Conservation (phyloP, 768 basidiomycete genomes). For the Porphyrellus cyaneotinctus region DNA sequence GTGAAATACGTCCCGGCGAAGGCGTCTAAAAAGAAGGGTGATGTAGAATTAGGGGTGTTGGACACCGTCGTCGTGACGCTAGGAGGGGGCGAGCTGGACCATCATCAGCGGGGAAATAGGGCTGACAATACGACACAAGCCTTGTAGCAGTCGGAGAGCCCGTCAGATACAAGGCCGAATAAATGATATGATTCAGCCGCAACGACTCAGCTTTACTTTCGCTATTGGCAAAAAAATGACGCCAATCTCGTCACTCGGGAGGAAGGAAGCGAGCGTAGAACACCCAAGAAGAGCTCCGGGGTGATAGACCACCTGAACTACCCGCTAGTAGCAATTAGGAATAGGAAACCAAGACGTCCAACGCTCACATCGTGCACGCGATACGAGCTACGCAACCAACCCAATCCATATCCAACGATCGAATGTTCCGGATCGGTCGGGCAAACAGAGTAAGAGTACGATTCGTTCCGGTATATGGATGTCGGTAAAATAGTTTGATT, state of each 20-base stretch:
- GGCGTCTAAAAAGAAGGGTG: conserved; percentile 17
- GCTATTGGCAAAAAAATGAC: conserved; percentile 35
- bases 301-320: conserved; percentile 33
- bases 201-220: conserved; percentile 14
- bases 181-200: conserved; percentile 18
- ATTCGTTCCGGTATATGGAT: conserved; percentile 27
- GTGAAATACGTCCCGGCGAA: conserved; percentile 37
- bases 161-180: conserved; percentile 18
- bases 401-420: conserved; percentile 38
- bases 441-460: conserved; percentile 30
- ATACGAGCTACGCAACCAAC: conserved; percentile 39
- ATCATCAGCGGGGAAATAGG: background rate
- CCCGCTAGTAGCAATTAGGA: background rate
- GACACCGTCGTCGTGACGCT: background rate
- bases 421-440: conserved; percentile 21
- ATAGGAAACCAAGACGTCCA: background rate
- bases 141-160: background rate
- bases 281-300: conserved; percentile 35
- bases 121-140: background rate
- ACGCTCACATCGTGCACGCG: conserved; percentile 38
- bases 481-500: conserved; percentile 33
- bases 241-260: conserved; percentile 36
- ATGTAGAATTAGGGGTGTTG: background rate
- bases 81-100: background rate
- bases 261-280: conserved; percentile 28